These are phyloP conservation scores for Phytophthora parvispora DNA, from an alignment of 352 stramenopile species.

Conservation along the genomic window DNA sequence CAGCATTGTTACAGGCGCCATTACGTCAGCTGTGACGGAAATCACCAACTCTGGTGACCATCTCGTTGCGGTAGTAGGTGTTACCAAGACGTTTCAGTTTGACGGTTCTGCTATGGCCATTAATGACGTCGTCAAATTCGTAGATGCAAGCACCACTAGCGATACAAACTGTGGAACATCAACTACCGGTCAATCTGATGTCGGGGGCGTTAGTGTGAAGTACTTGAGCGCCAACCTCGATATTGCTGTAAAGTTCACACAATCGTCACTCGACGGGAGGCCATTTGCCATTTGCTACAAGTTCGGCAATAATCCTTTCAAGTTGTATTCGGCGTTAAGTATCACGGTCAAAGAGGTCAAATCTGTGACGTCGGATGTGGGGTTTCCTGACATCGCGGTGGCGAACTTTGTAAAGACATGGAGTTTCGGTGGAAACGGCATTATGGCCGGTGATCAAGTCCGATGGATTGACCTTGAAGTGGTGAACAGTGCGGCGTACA, in stretches of 20 bases:
- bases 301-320: constrained; percentile 76
- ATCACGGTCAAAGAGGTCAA: constrained; percentile 69
- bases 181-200: constrained; percentile 53
- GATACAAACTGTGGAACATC: constrained; percentile 62
- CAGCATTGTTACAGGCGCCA: constrained; percentile 40
- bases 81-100: constrained; percentile 61
- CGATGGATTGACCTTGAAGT: constrained; percentile 61
- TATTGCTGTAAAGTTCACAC: constrained; percentile 47
- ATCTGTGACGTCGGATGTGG: constrained; percentile 38
- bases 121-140: constrained; percentile 72
- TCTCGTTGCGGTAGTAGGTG: constrained; percentile 59
- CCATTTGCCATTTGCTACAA: constrained; percentile 78
- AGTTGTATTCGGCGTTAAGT: constrained; percentile 54
- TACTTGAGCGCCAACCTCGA: constrained; percentile 31
- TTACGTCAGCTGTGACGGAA: constrained; percentile 47
- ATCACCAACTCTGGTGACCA: constrained; percentile 52
- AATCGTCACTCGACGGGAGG: constrained; percentile 46
- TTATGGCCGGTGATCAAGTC: constrained; percentile 53
- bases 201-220: constrained; percentile 51
- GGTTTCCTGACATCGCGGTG: constrained; percentile 52
- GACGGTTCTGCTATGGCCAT: constrained; percentile 45
- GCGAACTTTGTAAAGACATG: constrained; percentile 63
- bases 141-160: constrained; percentile 62
- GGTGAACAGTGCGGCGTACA: constrained; percentile 37
- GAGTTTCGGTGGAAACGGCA: constrained; percentile 54